Evolutionary conservation across 164 flowering plant genomes (phyloP).

Genomic region (Buxus sempervirens): DNA sequence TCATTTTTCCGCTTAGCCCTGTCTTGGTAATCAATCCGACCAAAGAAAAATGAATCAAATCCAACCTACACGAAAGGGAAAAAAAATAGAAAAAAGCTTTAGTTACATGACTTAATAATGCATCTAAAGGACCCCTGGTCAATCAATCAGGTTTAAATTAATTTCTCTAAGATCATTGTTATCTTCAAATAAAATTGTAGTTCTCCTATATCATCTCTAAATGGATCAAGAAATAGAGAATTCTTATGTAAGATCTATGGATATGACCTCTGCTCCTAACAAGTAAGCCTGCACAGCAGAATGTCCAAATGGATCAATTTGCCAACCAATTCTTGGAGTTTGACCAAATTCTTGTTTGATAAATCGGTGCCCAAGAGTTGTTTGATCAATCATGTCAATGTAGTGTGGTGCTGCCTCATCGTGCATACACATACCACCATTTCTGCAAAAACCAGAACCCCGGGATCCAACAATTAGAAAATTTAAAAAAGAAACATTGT

Average conservation of each 20-base stretch:
- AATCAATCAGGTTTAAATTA: not conserved
- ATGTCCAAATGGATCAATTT: slow-evolving; percentile 97
- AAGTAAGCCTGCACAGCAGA: slow-evolving; percentile 92
- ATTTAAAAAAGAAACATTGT: not conserved
- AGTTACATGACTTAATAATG: not conserved
- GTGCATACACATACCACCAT: slow-evolving; percentile 94
- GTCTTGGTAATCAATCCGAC: slow-evolving; percentile 93
- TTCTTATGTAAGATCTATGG: not conserved
- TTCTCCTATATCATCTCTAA: no score
- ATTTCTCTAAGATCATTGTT: no score
- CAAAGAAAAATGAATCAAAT: slow-evolving; percentile 84
- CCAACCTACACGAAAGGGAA: slow-evolving; percentile 72
- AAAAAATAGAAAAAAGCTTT: not conserved
- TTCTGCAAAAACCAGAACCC: slow-evolving; percentile 33
- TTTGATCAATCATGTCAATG: slow-evolving; percentile 96
- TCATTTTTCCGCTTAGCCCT: slow-evolving; percentile 65
- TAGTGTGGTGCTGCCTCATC: slow-evolving; percentile 86
- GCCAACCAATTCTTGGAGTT: slow-evolving; percentile 89
- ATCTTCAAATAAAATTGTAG: no score
- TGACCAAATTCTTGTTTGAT: slow-evolving; percentile 55
- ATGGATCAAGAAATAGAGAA: no score
- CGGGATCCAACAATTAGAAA: not conserved
- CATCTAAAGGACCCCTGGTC: not conserved
- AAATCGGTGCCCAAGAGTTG: slow-evolving; percentile 77
- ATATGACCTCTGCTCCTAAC: slow-evolving; percentile 79